Evolutionary conservation across 805 yeast species (phyloP).

Genomic region (Kuraishia floccosa): DNA sequence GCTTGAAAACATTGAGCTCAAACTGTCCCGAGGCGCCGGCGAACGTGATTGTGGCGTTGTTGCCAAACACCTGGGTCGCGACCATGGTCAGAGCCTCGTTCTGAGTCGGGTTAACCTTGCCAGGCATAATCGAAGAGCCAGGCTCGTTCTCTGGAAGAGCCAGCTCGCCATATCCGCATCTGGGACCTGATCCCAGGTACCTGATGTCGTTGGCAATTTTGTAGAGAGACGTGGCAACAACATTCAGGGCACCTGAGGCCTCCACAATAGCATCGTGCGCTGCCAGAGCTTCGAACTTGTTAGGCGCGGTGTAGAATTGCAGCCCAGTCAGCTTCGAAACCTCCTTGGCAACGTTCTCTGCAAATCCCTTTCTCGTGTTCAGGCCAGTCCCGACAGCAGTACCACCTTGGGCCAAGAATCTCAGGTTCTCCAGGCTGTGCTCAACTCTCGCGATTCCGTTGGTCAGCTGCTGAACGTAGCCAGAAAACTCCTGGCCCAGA

Average conservation of each 20-base stretch:
- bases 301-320: slow-evolving; percentile 89
- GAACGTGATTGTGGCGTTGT: slow-evolving; percentile 87
- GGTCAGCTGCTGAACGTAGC: slow-evolving; percentile 87
- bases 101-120: slow-evolving; percentile 98
- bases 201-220: slow-evolving; percentile 98
- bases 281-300: slow-evolving; percentile 97
- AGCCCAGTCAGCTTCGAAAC: slow-evolving; percentile 82
- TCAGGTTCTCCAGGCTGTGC: slow-evolving; percentile 61
- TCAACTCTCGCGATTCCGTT: slow-evolving; percentile 87
- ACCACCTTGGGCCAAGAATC: slow-evolving; percentile 95
- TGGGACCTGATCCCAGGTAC: slow-evolving; percentile 97
- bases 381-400: slow-evolving; percentile 99
- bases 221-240: slow-evolving; percentile 85
- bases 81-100: slow-evolving; percentile 99
- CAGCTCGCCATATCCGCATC: slow-evolving; percentile 98
- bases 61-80: slow-evolving; percentile 95
- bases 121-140: slow-evolving; percentile 99
- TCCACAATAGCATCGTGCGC: slow-evolving; percentile 98
- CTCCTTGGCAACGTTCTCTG: slow-evolving; percentile 74
- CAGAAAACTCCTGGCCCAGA: slow-evolving; percentile 95
- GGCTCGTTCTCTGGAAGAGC: slow-evolving; percentile 97
- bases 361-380: slow-evolving; percentile 88
- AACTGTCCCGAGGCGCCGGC: slow-evolving; percentile 99
- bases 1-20: slow-evolving; percentile 97
- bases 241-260: slow-evolving; percentile 94